phyloP scores from a whole-genome alignment of 306 rosid species.

The Citrullus mucosospermus region DNA sequence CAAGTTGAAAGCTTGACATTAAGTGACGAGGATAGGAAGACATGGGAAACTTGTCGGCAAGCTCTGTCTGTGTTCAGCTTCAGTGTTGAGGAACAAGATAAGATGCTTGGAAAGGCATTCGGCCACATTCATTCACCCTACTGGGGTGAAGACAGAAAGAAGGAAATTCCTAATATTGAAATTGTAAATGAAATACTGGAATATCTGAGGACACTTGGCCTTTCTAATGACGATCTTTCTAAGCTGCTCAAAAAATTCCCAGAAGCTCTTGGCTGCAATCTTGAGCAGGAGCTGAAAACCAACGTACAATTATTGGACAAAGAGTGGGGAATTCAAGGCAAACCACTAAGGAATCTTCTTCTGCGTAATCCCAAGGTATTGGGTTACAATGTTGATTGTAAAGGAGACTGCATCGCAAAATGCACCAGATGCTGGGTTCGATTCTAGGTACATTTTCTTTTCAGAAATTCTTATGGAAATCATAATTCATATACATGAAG shows the following conservation, averaged over 20 bases:
- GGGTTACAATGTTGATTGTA: slow-evolving; percentile 83
- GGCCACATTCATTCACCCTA: slow-evolving; percentile 77
- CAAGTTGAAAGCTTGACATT: slow-evolving; percentile 32
- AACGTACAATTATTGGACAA: slow-evolving; percentile 58
- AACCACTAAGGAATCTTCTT: slow-evolving; percentile 60
- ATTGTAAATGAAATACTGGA: slow-evolving; percentile 38
- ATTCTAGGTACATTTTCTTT: slow-evolving; percentile 29
- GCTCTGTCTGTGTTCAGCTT: slow-evolving; percentile 46
- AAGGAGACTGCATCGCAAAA: slow-evolving; percentile 86
- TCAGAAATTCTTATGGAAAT: background rate
- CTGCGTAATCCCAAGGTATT: slow-evolving; percentile 77
- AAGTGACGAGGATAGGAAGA: slow-evolving; percentile 41
- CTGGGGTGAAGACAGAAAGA: slow-evolving; percentile 81
- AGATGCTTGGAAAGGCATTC: slow-evolving; percentile 84
- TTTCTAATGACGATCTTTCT: slow-evolving; percentile 60
- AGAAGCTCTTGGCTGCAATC: slow-evolving; percentile 79
- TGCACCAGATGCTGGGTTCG: slow-evolving; percentile 98
- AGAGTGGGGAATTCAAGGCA: slow-evolving; percentile 70
- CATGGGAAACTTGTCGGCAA: slow-evolving; percentile 55
- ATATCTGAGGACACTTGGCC: slow-evolving; percentile 57
- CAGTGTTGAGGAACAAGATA: slow-evolving; percentile 61
- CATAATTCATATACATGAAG: background rate
- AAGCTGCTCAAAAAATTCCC: slow-evolving; percentile 86
- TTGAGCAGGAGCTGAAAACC: slow-evolving; percentile 56
- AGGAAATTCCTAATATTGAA: slow-evolving; percentile 43